Evolutionary conservation across 2,329 filamentous ascomycete species (phyloP).

Genomic region (Neophaeococcomyces aloes): DNA sequence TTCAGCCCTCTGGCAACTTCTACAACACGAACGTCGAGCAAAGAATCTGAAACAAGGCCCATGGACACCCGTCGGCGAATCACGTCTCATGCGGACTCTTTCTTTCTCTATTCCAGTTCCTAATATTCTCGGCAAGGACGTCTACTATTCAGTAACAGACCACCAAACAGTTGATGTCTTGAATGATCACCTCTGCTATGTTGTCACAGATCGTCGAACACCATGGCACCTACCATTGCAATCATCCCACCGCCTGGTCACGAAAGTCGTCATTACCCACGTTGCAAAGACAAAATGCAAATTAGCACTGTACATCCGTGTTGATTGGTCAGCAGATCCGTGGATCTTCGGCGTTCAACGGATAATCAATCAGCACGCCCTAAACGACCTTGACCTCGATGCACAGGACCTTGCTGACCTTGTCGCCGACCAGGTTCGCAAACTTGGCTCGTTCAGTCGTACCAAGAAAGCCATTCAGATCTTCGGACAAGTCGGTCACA

Average conservation of each 20-base stretch:
- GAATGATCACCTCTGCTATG: slow-evolving; percentile 64
- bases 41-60: slow-evolving; percentile 75
- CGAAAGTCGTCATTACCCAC: slow-evolving; percentile 89
- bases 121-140: slow-evolving; percentile 51
- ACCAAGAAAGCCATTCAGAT: slow-evolving; percentile 40
- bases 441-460: slow-evolving; percentile 35
- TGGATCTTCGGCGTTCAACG: slow-evolving; percentile 32
- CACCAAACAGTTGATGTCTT: slow-evolving; percentile 77
- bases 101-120: slow-evolving; percentile 62
- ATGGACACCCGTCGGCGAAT: slow-evolving; percentile 59
- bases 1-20: slow-evolving; percentile 81
- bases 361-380: slow-evolving; percentile 54
- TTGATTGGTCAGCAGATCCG: slow-evolving; percentile 71
- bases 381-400: slow-evolving; percentile 53
- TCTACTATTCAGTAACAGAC: slow-evolving; percentile 59
- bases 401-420: slow-evolving; percentile 41
- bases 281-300: slow-evolving; percentile 86
- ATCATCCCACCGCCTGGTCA: slow-evolving; percentile 67
- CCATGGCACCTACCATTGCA: slow-evolving; percentile 81
- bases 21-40: slow-evolving; percentile 74
- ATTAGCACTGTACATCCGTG: slow-evolving; percentile 72
- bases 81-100: slow-evolving; percentile 66
- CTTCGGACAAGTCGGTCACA: slow-evolving; percentile 39
- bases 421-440: slow-evolving; percentile 39
- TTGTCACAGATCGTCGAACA: slow-evolving; percentile 52